phyloP scores from a whole-genome alignment of 768 basidiomycete genomes.

The Chalciporus sphaerocephalus region DNA sequence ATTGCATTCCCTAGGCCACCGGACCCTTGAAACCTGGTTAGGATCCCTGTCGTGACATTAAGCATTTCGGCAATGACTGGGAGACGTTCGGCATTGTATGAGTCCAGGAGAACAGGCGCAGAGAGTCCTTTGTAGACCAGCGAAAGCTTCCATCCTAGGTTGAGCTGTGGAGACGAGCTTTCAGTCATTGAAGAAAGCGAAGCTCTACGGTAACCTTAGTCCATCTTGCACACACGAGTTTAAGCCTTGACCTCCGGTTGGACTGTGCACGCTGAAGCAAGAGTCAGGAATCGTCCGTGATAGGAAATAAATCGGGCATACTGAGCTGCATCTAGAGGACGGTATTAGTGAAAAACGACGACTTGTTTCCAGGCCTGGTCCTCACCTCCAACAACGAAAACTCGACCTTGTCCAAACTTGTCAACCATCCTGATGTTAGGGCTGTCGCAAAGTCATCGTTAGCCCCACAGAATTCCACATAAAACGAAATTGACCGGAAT shows the following conservation, averaged over 20 bases:
- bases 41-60: constrained; percentile 32
- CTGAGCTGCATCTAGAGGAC: constrained; percentile 42
- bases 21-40: background rate
- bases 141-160: constrained; percentile 45
- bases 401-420: constrained; percentile 38
- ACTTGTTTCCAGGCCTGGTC: background rate
- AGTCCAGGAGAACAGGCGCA: constrained; percentile 34
- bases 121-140: constrained; percentile 38
- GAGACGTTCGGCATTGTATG: constrained; percentile 43
- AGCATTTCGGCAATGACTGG: constrained; percentile 46
- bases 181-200: background rate
- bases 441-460: constrained; percentile 22
- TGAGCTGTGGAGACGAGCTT: constrained; percentile 27
- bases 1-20: background rate
- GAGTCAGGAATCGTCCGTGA: background rate
- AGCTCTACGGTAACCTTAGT: constrained; percentile 24
- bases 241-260: constrained; percentile 31
- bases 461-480: background rate
- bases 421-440: constrained; percentile 48
- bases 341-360: background rate
- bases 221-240: constrained; percentile 38
- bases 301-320: background rate
- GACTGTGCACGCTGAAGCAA: constrained; percentile 19
- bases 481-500: constrained; percentile 25
- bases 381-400: constrained; percentile 45